A percentile compares a stretch with the other conserved stretches of the same genome.
phyloP scores from a whole-genome alignment of 2,329 filamentous ascomycete genomes.

The Fusarium continuum region DNA sequence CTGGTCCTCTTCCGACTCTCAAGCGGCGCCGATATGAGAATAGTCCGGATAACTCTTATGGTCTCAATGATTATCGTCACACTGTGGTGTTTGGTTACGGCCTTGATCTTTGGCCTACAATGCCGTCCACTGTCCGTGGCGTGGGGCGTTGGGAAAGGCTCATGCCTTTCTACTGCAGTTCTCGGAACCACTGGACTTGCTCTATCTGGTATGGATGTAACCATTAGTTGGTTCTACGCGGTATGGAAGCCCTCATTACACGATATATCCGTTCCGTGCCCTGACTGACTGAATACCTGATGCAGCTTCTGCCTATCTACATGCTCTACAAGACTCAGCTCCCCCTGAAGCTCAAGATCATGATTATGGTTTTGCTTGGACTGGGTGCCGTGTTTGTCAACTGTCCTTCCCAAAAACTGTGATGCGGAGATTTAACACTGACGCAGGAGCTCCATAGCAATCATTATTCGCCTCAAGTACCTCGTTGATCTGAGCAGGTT shows the following conservation, averaged over 20 bases:
- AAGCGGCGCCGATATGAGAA: neutral
- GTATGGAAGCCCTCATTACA: neutral
- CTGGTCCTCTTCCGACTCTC: slow-evolving; percentile 3
- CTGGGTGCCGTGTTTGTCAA: neutral
- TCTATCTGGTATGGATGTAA: slow-evolving; percentile 13
- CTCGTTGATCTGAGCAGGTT: neutral
- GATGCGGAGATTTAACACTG: neutral
- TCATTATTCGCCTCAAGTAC: slow-evolving; percentile 14
- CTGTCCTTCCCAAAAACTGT: neutral
- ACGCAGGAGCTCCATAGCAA: slow-evolving; percentile 1
- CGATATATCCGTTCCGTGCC: neutral
- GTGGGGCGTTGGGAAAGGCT: neutral
- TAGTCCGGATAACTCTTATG: neutral
- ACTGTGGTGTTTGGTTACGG: neutral
- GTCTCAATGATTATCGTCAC: neutral
- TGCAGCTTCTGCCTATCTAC: slow-evolving; percentile 1
- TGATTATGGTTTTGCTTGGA: slow-evolving; percentile 7
- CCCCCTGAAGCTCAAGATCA: slow-evolving; percentile 5
- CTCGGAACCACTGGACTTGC: neutral
- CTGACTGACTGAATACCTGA: neutral
- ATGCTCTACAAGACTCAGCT: slow-evolving; percentile 12
- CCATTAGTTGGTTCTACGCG: slow-evolving; percentile 17
- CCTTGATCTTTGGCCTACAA: neutral
- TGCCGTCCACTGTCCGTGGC: neutral
- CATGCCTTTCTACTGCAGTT: neutral